These are phyloP conservation scores for Gracilaria caudata DNA, from an alignment of 23 red algal genomes.

Conservation along the genomic window DNA sequence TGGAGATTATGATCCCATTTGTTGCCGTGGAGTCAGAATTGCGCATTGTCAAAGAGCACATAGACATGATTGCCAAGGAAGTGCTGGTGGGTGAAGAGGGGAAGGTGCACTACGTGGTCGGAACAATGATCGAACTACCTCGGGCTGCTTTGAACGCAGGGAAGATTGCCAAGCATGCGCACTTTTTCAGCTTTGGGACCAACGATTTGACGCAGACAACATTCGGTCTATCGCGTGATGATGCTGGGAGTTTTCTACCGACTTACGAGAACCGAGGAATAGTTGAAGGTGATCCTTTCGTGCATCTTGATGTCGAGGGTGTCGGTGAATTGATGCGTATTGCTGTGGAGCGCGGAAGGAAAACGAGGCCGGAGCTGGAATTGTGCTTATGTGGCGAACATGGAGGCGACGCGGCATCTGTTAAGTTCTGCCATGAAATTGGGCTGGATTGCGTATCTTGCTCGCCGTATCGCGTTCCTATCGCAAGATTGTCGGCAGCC, in stretches of 20 bases:
- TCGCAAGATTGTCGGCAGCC: slow-evolving; percentile 53
- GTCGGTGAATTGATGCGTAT: slow-evolving; percentile 58
- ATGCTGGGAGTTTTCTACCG: slow-evolving; percentile 59
- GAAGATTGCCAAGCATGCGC: slow-evolving; percentile 54
- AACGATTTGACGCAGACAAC: slow-evolving; percentile 71
- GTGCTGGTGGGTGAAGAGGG: not conserved
- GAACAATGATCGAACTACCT: slow-evolving; percentile 70
- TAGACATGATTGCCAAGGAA: slow-evolving; percentile 40
- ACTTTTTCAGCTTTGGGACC: slow-evolving; percentile 71
- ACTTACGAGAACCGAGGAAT: slow-evolving; percentile 55
- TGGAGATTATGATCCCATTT: slow-evolving; percentile 72
- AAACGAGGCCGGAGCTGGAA: slow-evolving; percentile 35
- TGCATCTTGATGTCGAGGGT: slow-evolving; percentile 49
- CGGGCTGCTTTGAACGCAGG: slow-evolving; percentile 54
- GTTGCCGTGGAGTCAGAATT: slow-evolving; percentile 45
- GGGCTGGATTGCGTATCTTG: slow-evolving; percentile 56
- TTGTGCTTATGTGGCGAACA: slow-evolving; percentile 66
- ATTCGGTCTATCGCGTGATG: slow-evolving; percentile 60
- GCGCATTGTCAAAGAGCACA: slow-evolving; percentile 28
- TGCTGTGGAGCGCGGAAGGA: slow-evolving; percentile 56
- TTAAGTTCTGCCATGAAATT: slow-evolving; percentile 61
- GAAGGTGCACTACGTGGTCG: slow-evolving; percentile 49
- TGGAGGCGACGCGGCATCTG: slow-evolving; percentile 45
- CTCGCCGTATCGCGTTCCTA: slow-evolving; percentile 62
- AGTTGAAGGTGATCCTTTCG: slow-evolving; percentile 58